Evolutionary conservation across 345 rosid genomes (phyloP).

Genomic region (Pistacia vera): DNA sequence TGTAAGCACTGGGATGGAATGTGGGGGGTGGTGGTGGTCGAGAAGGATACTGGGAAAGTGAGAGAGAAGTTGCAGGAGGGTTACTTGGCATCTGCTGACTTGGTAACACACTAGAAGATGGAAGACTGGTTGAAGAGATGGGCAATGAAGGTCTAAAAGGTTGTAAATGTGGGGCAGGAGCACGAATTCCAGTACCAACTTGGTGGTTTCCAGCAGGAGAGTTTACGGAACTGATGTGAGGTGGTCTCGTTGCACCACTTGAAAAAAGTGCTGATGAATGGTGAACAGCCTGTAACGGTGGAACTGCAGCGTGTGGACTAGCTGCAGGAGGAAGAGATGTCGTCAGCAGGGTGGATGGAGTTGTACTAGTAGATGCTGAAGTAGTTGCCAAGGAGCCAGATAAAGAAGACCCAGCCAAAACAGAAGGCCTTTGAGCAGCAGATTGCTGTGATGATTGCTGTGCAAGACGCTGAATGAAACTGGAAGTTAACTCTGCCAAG

Average conservation of each 20-base stretch:
- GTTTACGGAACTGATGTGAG: constrained; percentile 30
- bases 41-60: constrained; percentile 16
- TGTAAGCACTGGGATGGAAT: constrained; percentile 18
- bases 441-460: constrained; percentile 33
- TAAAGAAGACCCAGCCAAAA: constrained; percentile 22
- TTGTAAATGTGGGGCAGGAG: constrained; percentile 61
- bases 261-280: constrained; percentile 18
- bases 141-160: constrained; percentile 41
- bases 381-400: constrained; percentile 16
- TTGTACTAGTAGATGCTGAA: constrained; percentile 4
- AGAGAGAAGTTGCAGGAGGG: constrained; percentile 15
- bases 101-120: constrained; percentile 22
- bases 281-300: constrained; percentile 24
- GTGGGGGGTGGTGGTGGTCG: constrained; percentile 14
- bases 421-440: constrained; percentile 27
- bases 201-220: constrained; percentile 36
- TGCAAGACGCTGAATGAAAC: constrained; percentile 38
- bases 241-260: constrained; percentile 31
- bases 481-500: constrained; percentile 39
- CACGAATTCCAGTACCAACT: constrained; percentile 39
- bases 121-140: constrained; percentile 7
- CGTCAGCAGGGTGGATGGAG: constrained; percentile 10
- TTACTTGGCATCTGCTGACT: constrained; percentile 19
- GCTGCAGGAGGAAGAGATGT: constrained; percentile 12
- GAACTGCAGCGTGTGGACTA: constrained; percentile 22